Percentiles rank a stretch among this genome's conserved stretches.
Evolutionary conservation across 2,329 filamentous ascomycete species (phyloP).

Genomic region (Ophiostoma novo-ulmi): DNA sequence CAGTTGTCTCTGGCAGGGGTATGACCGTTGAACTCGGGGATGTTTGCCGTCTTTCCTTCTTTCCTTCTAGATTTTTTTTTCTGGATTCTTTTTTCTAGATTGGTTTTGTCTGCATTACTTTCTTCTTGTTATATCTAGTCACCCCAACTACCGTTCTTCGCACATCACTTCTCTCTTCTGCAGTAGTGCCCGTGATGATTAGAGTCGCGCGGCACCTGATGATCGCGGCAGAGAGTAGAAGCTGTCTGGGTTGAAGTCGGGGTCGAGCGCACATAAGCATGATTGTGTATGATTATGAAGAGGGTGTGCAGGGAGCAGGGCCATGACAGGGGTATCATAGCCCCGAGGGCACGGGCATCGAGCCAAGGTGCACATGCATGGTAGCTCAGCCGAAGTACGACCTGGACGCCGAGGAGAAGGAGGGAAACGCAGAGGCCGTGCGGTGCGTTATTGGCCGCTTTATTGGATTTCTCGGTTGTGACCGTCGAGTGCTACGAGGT

Average conservation of each 20-base stretch:
- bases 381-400: constrained; percentile 7
- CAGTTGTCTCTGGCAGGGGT: too few species aligned
- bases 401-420: constrained; percentile 4
- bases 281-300: background rate
- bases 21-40: background rate
- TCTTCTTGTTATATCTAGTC: background rate
- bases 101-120: background rate
- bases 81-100: background rate
- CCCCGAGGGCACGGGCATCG: background rate
- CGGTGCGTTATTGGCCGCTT: background rate
- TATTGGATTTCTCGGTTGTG: background rate
- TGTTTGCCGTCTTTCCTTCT: background rate
- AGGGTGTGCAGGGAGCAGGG: background rate
- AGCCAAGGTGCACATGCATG: background rate
- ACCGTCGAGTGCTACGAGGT: background rate
- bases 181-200: background rate
- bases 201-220: background rate
- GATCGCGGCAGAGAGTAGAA: background rate
- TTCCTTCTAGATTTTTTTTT: background rate
- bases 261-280: too few species aligned
- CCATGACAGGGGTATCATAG: background rate
- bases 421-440: background rate
- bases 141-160: background rate
- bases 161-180: background rate
- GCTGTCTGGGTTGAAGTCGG: too few species aligned